These are phyloP conservation scores for Castanea sativa DNA, from an alignment of 306 rosid species.

Conservation along the genomic window DNA sequence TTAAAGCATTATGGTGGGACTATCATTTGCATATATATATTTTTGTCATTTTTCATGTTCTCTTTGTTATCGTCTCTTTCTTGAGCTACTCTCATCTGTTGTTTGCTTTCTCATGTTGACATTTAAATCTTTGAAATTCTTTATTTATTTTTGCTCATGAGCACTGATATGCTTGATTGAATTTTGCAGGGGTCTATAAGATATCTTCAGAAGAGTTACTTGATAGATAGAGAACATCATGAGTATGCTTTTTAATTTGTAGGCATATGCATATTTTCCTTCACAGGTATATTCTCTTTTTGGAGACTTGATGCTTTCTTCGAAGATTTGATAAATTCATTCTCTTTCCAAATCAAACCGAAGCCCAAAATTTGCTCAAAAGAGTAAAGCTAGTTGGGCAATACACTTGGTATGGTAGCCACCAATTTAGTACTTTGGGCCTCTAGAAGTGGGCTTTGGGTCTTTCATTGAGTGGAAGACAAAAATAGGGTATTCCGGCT, in stretches of 20 bases:
- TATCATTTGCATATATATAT: neutral
- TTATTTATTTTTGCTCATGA: neutral
- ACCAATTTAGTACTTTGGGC: no score
- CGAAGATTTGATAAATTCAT: no score
- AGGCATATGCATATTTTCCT: neutral
- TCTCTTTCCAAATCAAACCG: no score
- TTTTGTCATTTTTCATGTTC: neutral
- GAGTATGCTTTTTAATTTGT: neutral
- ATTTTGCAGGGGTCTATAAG: conserved; percentile 25
- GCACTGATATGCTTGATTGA: neutral
- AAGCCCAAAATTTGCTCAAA: no score
- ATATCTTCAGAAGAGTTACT: neutral
- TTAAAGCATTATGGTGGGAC: no score
- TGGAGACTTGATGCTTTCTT: no score
- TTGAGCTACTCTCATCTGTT: neutral
- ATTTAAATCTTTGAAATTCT: neutral
- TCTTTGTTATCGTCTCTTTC: neutral
- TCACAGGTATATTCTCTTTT: neutral
- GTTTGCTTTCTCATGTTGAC: neutral
- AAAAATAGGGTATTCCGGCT: no score
- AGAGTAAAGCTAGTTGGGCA: no score
- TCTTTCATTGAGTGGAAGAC: no score
- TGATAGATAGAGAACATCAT: neutral
- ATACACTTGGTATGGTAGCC: no score
- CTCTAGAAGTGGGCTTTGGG: no score